Conservation (phyloP, 352 stramenopile species). For the Phytophthora multivora region DNA sequence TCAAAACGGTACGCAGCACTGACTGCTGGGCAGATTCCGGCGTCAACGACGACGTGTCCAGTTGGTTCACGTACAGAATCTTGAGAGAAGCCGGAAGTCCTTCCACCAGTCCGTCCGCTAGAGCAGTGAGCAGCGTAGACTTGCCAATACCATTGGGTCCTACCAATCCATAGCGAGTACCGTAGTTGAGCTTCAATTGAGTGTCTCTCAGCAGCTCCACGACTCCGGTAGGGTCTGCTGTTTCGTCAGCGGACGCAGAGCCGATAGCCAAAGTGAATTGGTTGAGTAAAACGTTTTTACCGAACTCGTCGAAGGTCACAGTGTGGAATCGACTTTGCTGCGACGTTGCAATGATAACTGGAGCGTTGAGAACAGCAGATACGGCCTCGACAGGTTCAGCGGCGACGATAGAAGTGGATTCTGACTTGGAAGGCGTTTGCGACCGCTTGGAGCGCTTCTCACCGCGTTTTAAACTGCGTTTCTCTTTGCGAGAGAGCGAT, state of each 20-base stretch:
- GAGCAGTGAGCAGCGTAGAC: slow-evolving; percentile 93
- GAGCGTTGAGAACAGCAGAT: slow-evolving; percentile 4
- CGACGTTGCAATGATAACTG: slow-evolving; percentile 40
- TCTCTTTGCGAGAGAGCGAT: slow-evolving; percentile 54
- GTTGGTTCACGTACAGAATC: slow-evolving; percentile 67
- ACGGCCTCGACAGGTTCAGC: slow-evolving; percentile 1
- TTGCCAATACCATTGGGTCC: slow-evolving; percentile 89
- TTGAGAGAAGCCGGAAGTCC: slow-evolving; percentile 48
- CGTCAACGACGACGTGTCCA: slow-evolving; percentile 53
- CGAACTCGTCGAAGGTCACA: slow-evolving; percentile 65
- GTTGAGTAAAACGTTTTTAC: slow-evolving; percentile 63
- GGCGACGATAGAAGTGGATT: slow-evolving; percentile 1
- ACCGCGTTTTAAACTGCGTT: slow-evolving; percentile 40
- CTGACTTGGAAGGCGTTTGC: neutral
- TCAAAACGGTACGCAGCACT: slow-evolving; percentile 52
- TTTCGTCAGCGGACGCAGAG: slow-evolving; percentile 8
- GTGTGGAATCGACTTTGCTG: slow-evolving; percentile 70
- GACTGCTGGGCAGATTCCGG: slow-evolving; percentile 25
- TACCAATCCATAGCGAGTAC: slow-evolving; percentile 82
- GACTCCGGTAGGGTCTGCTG: slow-evolving; percentile 19
- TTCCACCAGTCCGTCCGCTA: slow-evolving; percentile 87
- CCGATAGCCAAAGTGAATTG: slow-evolving; percentile 57
- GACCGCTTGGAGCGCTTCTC: slow-evolving; percentile 26
- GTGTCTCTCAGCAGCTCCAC: slow-evolving; percentile 71
- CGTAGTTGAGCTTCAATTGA: slow-evolving; percentile 77